Evolutionary conservation across 495 filamentous ascomycete species (phyloP), one percentile per base, ranked within the genome.

Genomic region (Penicillium manginii): DNA sequence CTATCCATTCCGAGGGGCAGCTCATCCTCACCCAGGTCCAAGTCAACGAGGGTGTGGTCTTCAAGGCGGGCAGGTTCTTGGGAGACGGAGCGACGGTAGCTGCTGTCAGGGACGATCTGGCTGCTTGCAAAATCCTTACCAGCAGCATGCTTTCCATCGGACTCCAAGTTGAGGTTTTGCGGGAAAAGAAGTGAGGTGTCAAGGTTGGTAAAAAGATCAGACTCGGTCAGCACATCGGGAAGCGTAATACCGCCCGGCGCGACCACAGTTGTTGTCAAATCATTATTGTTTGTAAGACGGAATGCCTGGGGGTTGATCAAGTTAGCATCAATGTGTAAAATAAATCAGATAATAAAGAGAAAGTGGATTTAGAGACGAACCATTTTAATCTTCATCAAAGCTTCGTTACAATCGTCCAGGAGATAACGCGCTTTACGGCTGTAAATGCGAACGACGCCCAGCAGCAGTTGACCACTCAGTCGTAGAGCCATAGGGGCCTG

Each of bases 321-420:
- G 42, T 70, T 81, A 67, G 81, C 69, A 32, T 43, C 2, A 12
- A 9, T 45, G 40, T 17, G 8, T 18, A 45, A 4, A 17, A 21
- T 45, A 21, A 1, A 22, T 45, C 0, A 6, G 40, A 21, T n/a
- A 22, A 4, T n/a, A 17, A 45, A 29, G 26, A 29, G 26, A 29
- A 29, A 29, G 42, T 45, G 42, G 35, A 29, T 9, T 39, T n/a
- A 19, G 18, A n/a, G 32, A 56, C 83, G 23, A 81, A 97, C 93
- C 93, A 97, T 94, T 70, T 97, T 97, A 65, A 98, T 96, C 75
- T 97, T 97, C 81, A 94, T 86, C 55, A 98, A 78, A 23, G 94
- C 93, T 75, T 98, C 94, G 67, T 93, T 96, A 78, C 94, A 98
- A 70, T 98, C 94, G 69, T 98, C 94, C 39, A 97, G 78, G 14